Base-by-base conservation (phyloP, 345 rosid genomes). In the Toxicodendron radicans region DNA sequence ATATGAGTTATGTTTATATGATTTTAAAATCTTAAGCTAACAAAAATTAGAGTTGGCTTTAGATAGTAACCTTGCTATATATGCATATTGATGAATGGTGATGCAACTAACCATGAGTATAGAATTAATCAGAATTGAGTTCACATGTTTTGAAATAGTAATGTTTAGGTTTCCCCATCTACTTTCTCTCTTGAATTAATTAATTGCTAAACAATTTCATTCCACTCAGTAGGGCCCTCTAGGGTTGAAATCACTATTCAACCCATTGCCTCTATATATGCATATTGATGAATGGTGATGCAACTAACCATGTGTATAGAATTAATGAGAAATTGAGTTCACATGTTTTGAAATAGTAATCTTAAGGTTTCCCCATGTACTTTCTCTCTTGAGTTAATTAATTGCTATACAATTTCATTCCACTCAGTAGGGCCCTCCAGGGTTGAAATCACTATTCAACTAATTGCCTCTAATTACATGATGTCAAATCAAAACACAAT, bases 291-390 rank as follows among this genome's bases (percentile, higher is more conserved):
- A 27, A 27, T 27, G 30, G 3, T 33, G n/a, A 32, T 53, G 8
- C 48, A 56, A 13, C 73, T 57, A 56, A 69, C 73, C 51, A 3
- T 56, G 20, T 54, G 63, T n/a, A 33, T 32, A 13, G 33, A 11
- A 20, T 69, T 69, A 69, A 38, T 69, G 61, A n/a, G 17, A 33
- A 49, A 66, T 10, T 17, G 27, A 32, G 12, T 69, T 69, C 2
- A 35, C 53, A 66, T 23, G 20, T 23, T 24, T 21, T 13, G n/a
- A 46, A 23, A 24, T 49, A 66, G 23, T 0, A 10, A 7, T 8
- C 0, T 18, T 21, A 30, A 52, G 2, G 16, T n/a, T 64, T n/a
- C 9, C 32, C 71, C 32, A 35, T 4, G 0, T 35, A 30, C 43
- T 23, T 16, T 46, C 24, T 58, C 41, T 4, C 45, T 24, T 24